phyloP scores from a whole-genome alignment of 306 rosid genomes.

The Ormosia emarginata region DNA sequence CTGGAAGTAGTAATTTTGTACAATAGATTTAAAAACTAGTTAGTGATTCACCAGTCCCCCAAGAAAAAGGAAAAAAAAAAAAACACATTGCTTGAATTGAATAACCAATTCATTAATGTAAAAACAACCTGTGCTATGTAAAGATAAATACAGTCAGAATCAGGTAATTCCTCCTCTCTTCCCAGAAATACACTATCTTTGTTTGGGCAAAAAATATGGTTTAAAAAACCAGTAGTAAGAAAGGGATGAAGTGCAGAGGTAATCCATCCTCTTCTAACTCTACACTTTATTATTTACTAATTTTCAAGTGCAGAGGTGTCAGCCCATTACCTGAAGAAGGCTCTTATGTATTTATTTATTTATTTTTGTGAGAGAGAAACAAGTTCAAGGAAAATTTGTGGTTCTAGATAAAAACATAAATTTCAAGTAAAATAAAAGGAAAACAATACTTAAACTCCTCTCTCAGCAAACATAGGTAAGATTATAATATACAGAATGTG shows the following conservation, averaged over 20 bases:
- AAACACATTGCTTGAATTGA: background rate
- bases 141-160: background rate
- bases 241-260: background rate
- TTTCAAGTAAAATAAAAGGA: background rate
- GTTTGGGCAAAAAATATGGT: background rate
- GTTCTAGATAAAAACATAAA: background rate
- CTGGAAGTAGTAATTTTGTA: background rate
- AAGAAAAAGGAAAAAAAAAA: background rate
- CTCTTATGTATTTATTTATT: background rate
- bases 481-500: background rate
- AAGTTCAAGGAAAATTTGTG: background rate
- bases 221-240: background rate
- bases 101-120: background rate
- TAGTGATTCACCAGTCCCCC: background rate
- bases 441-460: background rate
- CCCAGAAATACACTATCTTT: background rate
- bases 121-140: background rate
- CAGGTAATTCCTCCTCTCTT: background rate
- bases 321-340: too few species aligned
- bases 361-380: background rate
- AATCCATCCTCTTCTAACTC: background rate
- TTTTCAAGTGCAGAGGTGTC: background rate
- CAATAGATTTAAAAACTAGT: background rate
- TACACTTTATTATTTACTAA: background rate
- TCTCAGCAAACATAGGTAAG: background rate